These are phyloP conservation scores for Litsea cubeba DNA, from an alignment of 164 flowering plant genomes.

Conservation along the genomic window DNA sequence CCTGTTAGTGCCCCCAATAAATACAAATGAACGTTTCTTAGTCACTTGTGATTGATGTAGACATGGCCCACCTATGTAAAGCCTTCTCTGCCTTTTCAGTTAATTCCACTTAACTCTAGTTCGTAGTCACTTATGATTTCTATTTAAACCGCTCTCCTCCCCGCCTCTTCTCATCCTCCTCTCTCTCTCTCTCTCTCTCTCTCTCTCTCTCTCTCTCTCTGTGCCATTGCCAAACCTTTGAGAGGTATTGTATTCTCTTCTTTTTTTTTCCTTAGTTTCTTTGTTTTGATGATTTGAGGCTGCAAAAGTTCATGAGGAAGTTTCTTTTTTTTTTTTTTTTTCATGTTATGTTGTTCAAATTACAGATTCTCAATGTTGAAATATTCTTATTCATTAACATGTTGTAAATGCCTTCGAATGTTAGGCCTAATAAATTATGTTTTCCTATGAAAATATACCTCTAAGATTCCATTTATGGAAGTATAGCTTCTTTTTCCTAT, in stretches of 20 bases:
- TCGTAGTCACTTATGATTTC: neutral
- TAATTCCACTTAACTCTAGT: neutral
- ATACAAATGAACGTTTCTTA: no score
- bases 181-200: neutral
- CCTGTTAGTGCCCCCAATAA: no score
- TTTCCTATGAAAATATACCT: no score
- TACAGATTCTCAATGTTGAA: neutral
- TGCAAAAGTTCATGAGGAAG: neutral
- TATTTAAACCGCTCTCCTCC: neutral
- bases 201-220: neutral
- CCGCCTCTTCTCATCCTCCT: constrained; percentile 1
- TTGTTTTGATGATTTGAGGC: neutral
- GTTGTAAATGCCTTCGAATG: neutral
- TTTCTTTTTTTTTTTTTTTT: no score
- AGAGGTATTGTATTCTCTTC: neutral
- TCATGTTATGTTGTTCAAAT: neutral
- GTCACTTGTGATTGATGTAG: no score
- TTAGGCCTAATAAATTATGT: no score
- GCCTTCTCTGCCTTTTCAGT: neutral
- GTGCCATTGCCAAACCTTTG: neutral
- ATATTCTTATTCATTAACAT: neutral
- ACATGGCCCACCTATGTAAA: no score
- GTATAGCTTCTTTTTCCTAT: no score
- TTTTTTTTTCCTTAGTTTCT: neutral
- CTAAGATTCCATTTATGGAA: no score